Percentiles rank a stretch among this genome's conserved stretches.
phyloP scores from a whole-genome alignment of 139 green algal species.

The Chlorella vulgaris region DNA sequence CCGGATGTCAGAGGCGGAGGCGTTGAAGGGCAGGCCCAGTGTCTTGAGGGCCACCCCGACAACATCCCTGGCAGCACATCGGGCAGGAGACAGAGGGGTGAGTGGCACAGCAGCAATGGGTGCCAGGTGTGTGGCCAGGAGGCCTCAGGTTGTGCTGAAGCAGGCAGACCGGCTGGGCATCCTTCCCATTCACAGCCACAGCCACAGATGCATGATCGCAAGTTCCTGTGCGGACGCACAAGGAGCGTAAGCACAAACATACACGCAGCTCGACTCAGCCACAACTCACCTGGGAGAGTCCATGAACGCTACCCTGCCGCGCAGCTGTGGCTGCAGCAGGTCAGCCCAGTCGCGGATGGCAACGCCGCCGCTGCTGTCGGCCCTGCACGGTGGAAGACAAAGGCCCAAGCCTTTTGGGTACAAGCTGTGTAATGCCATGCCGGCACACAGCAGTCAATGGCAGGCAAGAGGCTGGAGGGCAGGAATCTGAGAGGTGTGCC shows the following conservation, averaged over 20 bases:
- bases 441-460: background rate
- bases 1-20: conserved; percentile 40
- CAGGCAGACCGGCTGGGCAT: background rate
- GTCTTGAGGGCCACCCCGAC: conserved; percentile 76
- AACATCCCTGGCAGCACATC: conserved; percentile 58
- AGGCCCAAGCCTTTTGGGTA: background rate
- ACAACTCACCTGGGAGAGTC: conserved; percentile 57
- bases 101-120: too few relatives aligned
- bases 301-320: conserved; percentile 67
- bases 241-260: too few relatives aligned
- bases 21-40: conserved; percentile 58
- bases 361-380: background rate
- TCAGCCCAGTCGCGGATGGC: conserved; percentile 79
- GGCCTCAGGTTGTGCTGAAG: too few relatives aligned
- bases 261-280: too few relatives aligned
- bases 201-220: too few relatives aligned
- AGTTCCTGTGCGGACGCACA: too few relatives aligned
- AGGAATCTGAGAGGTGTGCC: too few relatives aligned
- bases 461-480: too few relatives aligned
- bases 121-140: too few relatives aligned
- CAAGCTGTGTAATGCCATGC: background rate
- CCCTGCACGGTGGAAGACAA: background rate
- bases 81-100: background rate
- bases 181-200: too few relatives aligned
- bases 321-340: conserved; percentile 76